Conservation (phyloP, 2,329 filamentous ascomycete genomes). For the Talaromyces sp. region DNA sequence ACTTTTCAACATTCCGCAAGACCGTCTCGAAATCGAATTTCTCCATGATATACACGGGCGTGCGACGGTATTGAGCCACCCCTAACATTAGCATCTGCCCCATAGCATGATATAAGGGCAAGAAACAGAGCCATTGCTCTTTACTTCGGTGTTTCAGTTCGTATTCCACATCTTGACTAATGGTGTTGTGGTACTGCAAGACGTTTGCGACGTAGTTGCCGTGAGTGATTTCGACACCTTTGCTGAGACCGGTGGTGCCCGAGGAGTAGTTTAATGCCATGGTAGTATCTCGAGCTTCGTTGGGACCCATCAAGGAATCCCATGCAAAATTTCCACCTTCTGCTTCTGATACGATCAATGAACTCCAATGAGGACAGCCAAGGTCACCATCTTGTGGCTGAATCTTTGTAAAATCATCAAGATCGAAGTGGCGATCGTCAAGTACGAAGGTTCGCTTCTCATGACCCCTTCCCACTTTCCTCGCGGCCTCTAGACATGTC, state of each 20-base stretch:
- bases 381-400: conserved; percentile 39
- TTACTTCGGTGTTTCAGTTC: conserved; percentile 42
- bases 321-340: conserved; percentile 61
- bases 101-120: conserved; percentile 74
- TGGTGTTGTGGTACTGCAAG: conserved; percentile 54
- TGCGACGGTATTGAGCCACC: conserved; percentile 56
- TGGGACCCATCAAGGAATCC: conserved; percentile 47
- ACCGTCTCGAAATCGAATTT: conserved; percentile 72
- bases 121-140: conserved; percentile 58
- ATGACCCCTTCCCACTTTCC: not conserved
- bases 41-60: conserved; percentile 74
- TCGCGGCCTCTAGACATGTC: conserved; percentile 23
- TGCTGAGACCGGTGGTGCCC: conserved; percentile 75
- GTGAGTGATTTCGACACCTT: conserved; percentile 81
- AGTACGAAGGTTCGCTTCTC: conserved; percentile 8
- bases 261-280: conserved; percentile 73
- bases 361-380: conserved; percentile 57
- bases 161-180: conserved; percentile 49
- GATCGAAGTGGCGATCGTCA: conserved; percentile 5
- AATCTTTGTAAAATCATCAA: not conserved
- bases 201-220: conserved; percentile 71
- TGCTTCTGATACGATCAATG: conserved; percentile 52
- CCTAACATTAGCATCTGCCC: conserved; percentile 63
- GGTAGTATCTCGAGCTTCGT: conserved; percentile 34
- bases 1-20: conserved; percentile 65